phyloP scores from a whole-genome alignment of 257 asterid genomes.

The Nicotiana benthamiana region DNA sequence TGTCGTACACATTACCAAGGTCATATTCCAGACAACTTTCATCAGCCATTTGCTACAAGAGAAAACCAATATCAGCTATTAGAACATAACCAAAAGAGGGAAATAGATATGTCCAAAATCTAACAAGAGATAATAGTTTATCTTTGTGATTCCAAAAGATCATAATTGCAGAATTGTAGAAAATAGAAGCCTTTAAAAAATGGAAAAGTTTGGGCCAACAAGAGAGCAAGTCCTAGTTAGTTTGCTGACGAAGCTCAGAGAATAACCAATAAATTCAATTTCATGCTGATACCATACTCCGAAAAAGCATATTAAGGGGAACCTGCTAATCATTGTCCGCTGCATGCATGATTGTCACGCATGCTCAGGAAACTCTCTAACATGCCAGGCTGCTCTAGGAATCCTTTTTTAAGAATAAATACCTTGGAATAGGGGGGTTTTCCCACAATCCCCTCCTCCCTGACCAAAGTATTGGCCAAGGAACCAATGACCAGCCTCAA shows the following conservation, averaged over 20 bases:
- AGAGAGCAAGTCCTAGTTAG: neutral
- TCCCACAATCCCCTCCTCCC: neutral
- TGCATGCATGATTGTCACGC: neutral
- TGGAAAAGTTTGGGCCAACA: neutral
- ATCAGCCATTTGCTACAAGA: conserved; percentile 38
- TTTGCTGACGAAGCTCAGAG: neutral
- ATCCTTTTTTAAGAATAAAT: neutral
- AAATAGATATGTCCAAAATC: neutral
- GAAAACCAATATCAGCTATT: neutral
- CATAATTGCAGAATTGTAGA: neutral
- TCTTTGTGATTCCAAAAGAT: neutral
- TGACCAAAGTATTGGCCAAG: neutral
- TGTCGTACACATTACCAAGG: conserved; percentile 12
- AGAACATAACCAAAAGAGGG: neutral
- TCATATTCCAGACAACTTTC: conserved; percentile 26
- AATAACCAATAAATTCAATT: neutral
- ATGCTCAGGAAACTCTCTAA: neutral
- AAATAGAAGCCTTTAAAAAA: neutral
- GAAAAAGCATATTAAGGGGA: neutral
- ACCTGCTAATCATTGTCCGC: neutral
- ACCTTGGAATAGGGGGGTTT: neutral
- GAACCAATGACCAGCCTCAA: neutral
- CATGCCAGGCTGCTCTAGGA: neutral
- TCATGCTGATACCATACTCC: neutral
- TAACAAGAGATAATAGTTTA: neutral